Conservation (phyloP, 371 early-diverging fungal genomes). For the Saksenaea oblongispora region DNA sequence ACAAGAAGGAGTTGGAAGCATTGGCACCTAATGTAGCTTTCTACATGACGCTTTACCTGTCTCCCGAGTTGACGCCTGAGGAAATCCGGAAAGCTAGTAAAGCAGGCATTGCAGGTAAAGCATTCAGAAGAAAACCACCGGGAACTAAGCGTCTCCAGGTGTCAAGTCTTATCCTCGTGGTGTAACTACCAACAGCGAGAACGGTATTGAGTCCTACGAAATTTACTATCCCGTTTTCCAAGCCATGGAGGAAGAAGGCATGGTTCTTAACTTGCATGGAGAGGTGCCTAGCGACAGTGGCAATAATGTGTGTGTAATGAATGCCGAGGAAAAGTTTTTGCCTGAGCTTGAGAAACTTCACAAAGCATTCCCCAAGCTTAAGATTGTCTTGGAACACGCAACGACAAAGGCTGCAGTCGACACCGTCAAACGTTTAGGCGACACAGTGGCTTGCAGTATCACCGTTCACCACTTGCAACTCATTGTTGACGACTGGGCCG, state of each 20-base stretch:
- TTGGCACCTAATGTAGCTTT: slow-evolving; percentile 86
- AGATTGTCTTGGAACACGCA: slow-evolving; percentile 96
- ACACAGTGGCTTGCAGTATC: slow-evolving; percentile 92
- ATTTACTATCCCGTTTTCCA: slow-evolving; percentile 90
- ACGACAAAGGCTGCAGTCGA: slow-evolving; percentile 94
- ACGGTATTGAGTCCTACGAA: slow-evolving; percentile 90
- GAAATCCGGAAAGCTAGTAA: slow-evolving; percentile 87
- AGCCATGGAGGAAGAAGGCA: slow-evolving; percentile 92
- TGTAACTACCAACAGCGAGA: slow-evolving; percentile 96
- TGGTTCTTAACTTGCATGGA: slow-evolving; percentile 96
- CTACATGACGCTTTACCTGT: slow-evolving; percentile 93
- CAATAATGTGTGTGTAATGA: slow-evolving; percentile 89
- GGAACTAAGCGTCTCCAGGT: slow-evolving; percentile 42
- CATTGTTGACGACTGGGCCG: slow-evolving; percentile 96
- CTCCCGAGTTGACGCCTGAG: slow-evolving; percentile 85
- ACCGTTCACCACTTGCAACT: slow-evolving; percentile 94
- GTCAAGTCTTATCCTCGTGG: slow-evolving; percentile 98
- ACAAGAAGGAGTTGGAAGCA: slow-evolving; percentile 78
- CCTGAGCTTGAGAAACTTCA: slow-evolving; percentile 83
- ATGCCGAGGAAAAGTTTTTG: slow-evolving; percentile 95
- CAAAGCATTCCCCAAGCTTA: slow-evolving; percentile 86
- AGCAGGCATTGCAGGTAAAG: slow-evolving; percentile 81
- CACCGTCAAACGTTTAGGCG: slow-evolving; percentile 86
- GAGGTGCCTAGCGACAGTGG: slow-evolving; percentile 89
- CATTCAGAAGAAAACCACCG: background rate